Evolutionary conservation across 179 eudicot genomes (phyloP).

Genomic region (Silene coronaria): DNA sequence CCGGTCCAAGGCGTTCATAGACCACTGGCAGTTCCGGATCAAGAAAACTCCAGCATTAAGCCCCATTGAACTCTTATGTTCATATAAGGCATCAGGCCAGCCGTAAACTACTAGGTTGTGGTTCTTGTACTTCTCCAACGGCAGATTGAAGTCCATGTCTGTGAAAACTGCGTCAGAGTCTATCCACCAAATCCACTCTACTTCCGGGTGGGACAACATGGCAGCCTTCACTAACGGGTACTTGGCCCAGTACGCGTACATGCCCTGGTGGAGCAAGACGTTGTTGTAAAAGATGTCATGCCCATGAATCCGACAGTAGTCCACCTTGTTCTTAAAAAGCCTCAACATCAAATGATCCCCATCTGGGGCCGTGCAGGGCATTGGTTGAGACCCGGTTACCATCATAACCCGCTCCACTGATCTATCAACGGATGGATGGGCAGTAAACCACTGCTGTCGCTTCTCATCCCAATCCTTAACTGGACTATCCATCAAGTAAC

Average conservation of each 20-base stretch:
- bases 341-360: conserved; percentile 37
- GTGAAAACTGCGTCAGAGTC: conserved; percentile 50
- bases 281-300: conserved; percentile 41
- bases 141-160: conserved; percentile 54
- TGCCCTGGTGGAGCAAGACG: conserved; percentile 35
- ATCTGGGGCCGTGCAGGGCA: conserved; percentile 25
- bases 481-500: conserved; percentile 25
- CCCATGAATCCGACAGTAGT: conserved; percentile 42
- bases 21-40: conserved; percentile 59
- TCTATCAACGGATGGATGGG: conserved; percentile 20
- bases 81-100: conserved; percentile 36
- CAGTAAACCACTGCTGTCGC: conserved; percentile 30
- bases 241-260: conserved; percentile 49
- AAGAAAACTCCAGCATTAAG: conserved; percentile 52
- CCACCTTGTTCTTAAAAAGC: conserved; percentile 43
- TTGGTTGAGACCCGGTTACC: conserved; percentile 43
- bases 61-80: conserved; percentile 43
- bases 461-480: conserved; percentile 41
- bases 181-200: conserved; percentile 54
- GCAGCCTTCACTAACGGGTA: conserved; percentile 38
- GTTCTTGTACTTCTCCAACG: conserved; percentile 31
- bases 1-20: conserved; percentile 39
- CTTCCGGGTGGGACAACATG: conserved; percentile 52
- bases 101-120: conserved; percentile 45
- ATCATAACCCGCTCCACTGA: conserved; percentile 26